These are phyloP conservation scores for Xylaria sp. DNA, from an alignment of 2,329 filamentous ascomycete genomes.

Conservation along the genomic window DNA sequence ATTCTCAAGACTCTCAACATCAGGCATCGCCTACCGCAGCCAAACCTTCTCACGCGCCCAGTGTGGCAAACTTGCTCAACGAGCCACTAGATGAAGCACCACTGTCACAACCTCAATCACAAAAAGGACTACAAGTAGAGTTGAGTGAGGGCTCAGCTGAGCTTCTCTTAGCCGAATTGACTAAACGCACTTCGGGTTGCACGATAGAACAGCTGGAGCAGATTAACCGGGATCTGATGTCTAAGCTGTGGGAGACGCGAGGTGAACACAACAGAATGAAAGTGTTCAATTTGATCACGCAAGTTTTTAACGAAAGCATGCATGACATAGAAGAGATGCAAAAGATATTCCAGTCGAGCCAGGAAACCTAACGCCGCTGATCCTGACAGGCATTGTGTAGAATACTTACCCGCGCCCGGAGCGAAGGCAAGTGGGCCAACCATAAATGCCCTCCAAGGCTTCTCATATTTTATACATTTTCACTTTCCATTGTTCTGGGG, in stretches of 20 bases:
- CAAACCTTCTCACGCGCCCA: constrained; percentile 51
- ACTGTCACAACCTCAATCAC: constrained; percentile 50
- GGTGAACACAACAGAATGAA: constrained; percentile 84
- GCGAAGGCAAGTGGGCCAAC: constrained; percentile 14
- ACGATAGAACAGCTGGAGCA: constrained; percentile 96
- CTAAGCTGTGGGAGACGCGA: constrained; percentile 82
- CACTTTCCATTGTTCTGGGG: constrained; percentile 8
- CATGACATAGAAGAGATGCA: constrained; percentile 71
- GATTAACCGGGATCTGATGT: constrained; percentile 90
- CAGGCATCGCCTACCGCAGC: constrained; percentile 53
- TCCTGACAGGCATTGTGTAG: not conserved
- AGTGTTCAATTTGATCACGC: constrained; percentile 72
- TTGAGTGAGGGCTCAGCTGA: constrained; percentile 62
- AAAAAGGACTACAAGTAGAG: constrained; percentile 58
- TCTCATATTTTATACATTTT: constrained; percentile 9
- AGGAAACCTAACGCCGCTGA: constrained; percentile 41
- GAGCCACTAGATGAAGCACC: constrained; percentile 53
- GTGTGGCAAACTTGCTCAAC: constrained; percentile 56
- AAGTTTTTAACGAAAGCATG: constrained; percentile 81
- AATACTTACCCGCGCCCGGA: not conserved
- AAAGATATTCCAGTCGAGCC: constrained; percentile 57
- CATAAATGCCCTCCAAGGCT: not conserved
- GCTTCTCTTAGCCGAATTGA: constrained; percentile 71
- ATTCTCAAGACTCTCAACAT: constrained; percentile 41
- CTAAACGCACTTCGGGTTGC: constrained; percentile 76